Evolutionary conservation across 2,329 filamentous ascomycete species (phyloP).

Genomic region (Stemphylium beticola): DNA sequence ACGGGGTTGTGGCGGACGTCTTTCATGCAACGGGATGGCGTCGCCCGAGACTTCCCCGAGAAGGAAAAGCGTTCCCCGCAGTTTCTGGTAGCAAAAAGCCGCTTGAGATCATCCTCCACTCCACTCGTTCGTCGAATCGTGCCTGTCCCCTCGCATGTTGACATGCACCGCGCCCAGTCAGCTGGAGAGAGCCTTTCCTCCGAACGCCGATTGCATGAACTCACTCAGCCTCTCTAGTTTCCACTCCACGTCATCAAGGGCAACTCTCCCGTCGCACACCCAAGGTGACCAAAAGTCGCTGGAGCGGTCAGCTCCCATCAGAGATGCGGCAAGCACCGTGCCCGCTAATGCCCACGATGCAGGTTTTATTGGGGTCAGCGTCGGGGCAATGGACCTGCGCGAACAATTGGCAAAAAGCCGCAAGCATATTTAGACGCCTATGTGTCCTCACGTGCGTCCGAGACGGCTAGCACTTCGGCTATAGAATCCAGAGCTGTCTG

Average conservation of each 20-base stretch:
- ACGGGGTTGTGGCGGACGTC: neutral
- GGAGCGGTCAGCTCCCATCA: slow-evolving; percentile 19
- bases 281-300: slow-evolving; percentile 1
- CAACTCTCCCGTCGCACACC: neutral
- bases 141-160: neutral
- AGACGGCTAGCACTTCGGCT: slow-evolving; percentile 30
- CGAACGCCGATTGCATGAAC: slow-evolving; percentile 19
- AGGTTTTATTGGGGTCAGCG: slow-evolving; percentile 18
- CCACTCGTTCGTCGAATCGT: slow-evolving; percentile 18
- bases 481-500: slow-evolving; percentile 29
- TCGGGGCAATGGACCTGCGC: slow-evolving; percentile 31
- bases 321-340: slow-evolving; percentile 17
- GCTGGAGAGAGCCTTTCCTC: slow-evolving; percentile 17
- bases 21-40: slow-evolving; percentile 13
- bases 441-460: slow-evolving; percentile 27
- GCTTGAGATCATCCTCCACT: slow-evolving; percentile 15
- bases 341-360: slow-evolving; percentile 19
- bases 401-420: slow-evolving; percentile 29
- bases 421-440: slow-evolving; percentile 20
- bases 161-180: slow-evolving; percentile 5
- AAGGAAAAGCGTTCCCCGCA: slow-evolving; percentile 23
- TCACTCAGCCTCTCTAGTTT: neutral
- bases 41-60: slow-evolving; percentile 28
- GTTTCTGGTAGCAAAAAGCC: slow-evolving; percentile 4
- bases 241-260: slow-evolving; percentile 1